Conservation (phyloP, 2,329 filamentous ascomycete species). For the Calcarisporium arbuscula region DNA sequence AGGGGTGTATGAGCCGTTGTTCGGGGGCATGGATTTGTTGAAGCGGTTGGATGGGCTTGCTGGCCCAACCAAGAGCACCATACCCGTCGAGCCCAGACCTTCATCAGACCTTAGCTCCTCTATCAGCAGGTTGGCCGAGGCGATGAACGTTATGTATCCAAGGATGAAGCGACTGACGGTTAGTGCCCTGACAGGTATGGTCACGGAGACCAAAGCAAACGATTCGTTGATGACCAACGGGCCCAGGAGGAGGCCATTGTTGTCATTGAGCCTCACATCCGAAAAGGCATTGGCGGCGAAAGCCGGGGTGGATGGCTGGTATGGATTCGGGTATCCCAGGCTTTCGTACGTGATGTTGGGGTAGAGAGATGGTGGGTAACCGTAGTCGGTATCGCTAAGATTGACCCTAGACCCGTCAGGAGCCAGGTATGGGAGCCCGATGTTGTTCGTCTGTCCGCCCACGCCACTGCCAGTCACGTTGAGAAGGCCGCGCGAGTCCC, state of each 20-base stretch:
- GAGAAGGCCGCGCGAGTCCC: constrained; percentile 48
- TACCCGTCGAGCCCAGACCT: constrained; percentile 63
- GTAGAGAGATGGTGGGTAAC: constrained; percentile 67
- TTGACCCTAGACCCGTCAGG: constrained; percentile 51
- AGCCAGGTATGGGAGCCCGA: constrained; percentile 51
- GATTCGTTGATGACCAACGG: constrained; percentile 66
- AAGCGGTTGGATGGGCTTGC: constrained; percentile 60
- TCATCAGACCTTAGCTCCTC: constrained; percentile 57
- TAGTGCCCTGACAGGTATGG: constrained; percentile 66
- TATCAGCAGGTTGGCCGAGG: constrained; percentile 60
- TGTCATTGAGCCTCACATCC: constrained; percentile 41
- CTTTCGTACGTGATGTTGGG: constrained; percentile 67
- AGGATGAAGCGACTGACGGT: constrained; percentile 55
- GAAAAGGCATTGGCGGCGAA: constrained; percentile 44
- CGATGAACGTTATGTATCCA: constrained; percentile 79
- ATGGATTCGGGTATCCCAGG: constrained; percentile 33
- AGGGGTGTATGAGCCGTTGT: constrained; percentile 39
- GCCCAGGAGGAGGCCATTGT: constrained; percentile 64
- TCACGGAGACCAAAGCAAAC: constrained; percentile 74
- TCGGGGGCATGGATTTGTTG: constrained; percentile 34
- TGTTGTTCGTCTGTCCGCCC: constrained; percentile 35
- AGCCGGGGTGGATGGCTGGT: constrained; percentile 33
- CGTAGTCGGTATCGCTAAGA: constrained; percentile 56
- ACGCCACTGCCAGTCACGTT: constrained; percentile 52
- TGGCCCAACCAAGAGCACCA: constrained; percentile 66